These are phyloP conservation scores for Leishmania braziliensis DNA, from an alignment of 208 protist genomes.

Conservation along the genomic window DNA sequence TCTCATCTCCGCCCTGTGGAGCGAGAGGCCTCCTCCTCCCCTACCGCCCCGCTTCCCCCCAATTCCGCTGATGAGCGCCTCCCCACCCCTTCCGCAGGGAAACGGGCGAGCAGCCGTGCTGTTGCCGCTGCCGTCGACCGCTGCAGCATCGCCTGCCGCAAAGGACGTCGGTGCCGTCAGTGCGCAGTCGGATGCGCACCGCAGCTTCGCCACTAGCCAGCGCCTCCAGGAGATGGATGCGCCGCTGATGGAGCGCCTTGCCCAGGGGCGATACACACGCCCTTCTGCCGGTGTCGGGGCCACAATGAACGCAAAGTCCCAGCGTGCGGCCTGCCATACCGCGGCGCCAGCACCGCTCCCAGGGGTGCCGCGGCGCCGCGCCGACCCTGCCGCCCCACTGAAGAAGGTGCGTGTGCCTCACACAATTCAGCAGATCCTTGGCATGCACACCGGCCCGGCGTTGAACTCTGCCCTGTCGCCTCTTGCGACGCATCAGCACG, in stretches of 20 bases:
- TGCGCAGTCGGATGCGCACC: constrained; percentile 28
- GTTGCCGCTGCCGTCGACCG: background rate
- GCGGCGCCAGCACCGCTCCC: background rate
- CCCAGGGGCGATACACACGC: constrained; percentile 45
- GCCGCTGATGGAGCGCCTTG: constrained; percentile 50
- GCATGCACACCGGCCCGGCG: background rate
- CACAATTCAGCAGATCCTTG: constrained; percentile 18
- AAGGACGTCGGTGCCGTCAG: background rate
- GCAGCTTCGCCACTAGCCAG: constrained; percentile 50
- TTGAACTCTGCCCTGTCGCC: background rate
- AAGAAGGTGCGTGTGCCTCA: constrained; percentile 20
- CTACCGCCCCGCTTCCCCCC: background rate
- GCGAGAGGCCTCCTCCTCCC: background rate
- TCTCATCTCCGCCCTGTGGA: background rate
- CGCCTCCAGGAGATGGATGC: constrained; percentile 83
- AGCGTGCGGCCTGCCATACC: background rate
- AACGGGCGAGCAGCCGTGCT: background rate
- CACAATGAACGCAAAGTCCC: background rate
- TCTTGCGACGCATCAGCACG: background rate
- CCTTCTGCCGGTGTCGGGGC: background rate
- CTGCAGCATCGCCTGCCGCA: background rate
- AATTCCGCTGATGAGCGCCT: constrained; percentile 1
- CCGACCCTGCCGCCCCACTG: constrained; percentile 10
- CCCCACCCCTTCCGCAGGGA: background rate
- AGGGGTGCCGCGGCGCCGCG: constrained; percentile 4